phyloP scores from a whole-genome alignment of 2,329 filamentous ascomycete species.

The Chaetomiaceae sp. region DNA sequence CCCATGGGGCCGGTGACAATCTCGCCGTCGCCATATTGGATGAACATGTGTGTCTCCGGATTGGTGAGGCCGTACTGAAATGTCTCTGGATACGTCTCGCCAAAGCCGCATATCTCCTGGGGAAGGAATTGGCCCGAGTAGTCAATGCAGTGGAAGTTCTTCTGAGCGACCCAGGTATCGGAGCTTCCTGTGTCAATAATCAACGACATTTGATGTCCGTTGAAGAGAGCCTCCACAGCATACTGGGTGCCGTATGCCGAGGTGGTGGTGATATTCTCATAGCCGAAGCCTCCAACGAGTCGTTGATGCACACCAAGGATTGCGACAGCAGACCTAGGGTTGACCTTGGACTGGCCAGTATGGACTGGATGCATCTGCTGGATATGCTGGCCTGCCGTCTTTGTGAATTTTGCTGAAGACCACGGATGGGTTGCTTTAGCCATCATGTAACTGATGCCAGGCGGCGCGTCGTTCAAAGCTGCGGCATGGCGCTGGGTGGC shows the following conservation, averaged over 20 bases:
- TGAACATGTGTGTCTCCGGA: constrained; percentile 42
- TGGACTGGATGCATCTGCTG: constrained; percentile 19
- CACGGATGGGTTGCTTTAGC: constrained; percentile 16
- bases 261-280: constrained; percentile 34
- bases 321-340: constrained; percentile 28
- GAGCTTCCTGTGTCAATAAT: constrained; percentile 49
- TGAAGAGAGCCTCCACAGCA: constrained; percentile 28
- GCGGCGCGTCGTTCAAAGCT: constrained; percentile 18
- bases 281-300: constrained; percentile 25
- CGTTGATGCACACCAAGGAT: constrained; percentile 31
- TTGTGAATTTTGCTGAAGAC: constrained; percentile 1
- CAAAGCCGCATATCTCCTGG: constrained; percentile 39
- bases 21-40: constrained; percentile 48
- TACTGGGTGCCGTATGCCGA: constrained; percentile 34
- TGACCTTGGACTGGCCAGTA: constrained; percentile 10
- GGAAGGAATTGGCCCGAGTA: constrained; percentile 29
- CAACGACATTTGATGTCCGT: constrained; percentile 29
- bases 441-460: constrained; percentile 22
- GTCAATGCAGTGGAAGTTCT: constrained; percentile 41
- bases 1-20: constrained; percentile 45
- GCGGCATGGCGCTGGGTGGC: constrained; percentile 10
- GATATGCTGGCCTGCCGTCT: constrained; percentile 14
- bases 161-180: constrained; percentile 46
- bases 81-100: constrained; percentile 34
- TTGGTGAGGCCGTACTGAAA: constrained; percentile 39